phyloP scores from a whole-genome alignment of 257 asterid genomes.

The Cordia subcordata region DNA sequence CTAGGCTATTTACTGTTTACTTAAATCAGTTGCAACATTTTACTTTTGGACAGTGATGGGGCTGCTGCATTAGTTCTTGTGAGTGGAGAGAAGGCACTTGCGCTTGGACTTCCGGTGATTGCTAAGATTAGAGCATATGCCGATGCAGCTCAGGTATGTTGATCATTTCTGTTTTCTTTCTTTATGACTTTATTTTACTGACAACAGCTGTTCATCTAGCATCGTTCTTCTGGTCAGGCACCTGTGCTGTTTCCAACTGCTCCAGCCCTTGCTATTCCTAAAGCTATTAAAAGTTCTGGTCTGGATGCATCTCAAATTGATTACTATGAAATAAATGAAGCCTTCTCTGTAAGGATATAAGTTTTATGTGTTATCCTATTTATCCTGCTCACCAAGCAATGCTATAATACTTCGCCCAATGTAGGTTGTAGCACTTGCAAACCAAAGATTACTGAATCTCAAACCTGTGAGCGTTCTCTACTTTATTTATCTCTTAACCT shows the following conservation, averaged over 20 bases:
- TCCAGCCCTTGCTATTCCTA: constrained; percentile 94
- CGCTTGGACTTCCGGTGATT: constrained; percentile 69
- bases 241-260: constrained; percentile 92
- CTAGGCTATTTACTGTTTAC: too few species aligned
- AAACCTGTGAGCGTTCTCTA: constrained; percentile 47
- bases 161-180: not conserved
- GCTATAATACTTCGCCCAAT: constrained; percentile 11
- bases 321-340: constrained; percentile 88
- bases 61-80: constrained; percentile 94
- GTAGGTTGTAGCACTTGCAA: constrained; percentile 93
- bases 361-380: not conserved
- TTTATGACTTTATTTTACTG: constrained; percentile 5
- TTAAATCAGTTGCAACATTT: constrained; percentile 3
- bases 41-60: constrained; percentile 60
- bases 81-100: constrained; percentile 71
- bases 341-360: constrained; percentile 69
- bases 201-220: constrained; percentile 12
- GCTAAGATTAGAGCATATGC: constrained; percentile 85
- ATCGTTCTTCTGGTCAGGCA: constrained; percentile 52
- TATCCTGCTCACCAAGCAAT: constrained; percentile 6
- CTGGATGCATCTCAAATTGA: constrained; percentile 66
- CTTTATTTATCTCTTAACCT: constrained; percentile 5
- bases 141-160: constrained; percentile 87
- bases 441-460: constrained; percentile 69
- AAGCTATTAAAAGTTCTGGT: constrained; percentile 76